Evolutionary conservation across 805 yeast genomes (phyloP).

Genomic region (Barnettozyma sucrosica): DNA sequence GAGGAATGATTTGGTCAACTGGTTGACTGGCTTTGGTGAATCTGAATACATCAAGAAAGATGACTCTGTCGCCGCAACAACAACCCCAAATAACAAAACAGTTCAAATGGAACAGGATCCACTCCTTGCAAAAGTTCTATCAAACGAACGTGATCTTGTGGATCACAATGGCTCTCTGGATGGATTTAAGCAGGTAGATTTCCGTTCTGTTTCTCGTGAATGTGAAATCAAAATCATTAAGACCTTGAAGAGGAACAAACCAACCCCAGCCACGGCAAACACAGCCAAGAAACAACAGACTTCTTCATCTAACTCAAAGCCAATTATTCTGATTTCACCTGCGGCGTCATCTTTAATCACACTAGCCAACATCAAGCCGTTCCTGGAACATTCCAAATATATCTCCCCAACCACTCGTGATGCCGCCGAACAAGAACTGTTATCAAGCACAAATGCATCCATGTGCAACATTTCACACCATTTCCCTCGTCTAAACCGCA

Average conservation of each 20-base stretch:
- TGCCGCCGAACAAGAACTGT: constrained; percentile 27
- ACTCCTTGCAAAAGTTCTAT: constrained; percentile 25
- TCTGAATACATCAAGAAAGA: constrained; percentile 45
- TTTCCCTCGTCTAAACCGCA: constrained; percentile 46
- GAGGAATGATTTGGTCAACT: constrained; percentile 75
- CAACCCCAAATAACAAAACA: background rate
- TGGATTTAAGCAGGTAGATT: constrained; percentile 62
- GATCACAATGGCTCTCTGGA: constrained; percentile 59
- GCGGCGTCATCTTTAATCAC: constrained; percentile 70
- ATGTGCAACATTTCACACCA: constrained; percentile 49
- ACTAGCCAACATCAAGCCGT: constrained; percentile 58
- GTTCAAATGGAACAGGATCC: constrained; percentile 21
- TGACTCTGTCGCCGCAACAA: constrained; percentile 6
- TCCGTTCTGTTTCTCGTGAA: constrained; percentile 62
- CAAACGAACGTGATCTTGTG: constrained; percentile 43
- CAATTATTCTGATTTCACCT: constrained; percentile 73
- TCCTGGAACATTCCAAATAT: constrained; percentile 67
- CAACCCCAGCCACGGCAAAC: constrained; percentile 3
- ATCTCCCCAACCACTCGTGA: constrained; percentile 44
- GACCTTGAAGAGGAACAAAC: constrained; percentile 20
- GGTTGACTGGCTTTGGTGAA: constrained; percentile 67
- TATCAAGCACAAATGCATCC: constrained; percentile 24
- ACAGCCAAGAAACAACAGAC: constrained; percentile 12
- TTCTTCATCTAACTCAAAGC: constrained; percentile 29
- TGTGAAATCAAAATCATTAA: constrained; percentile 53